A percentile compares a stretch with the other conserved stretches of the same genome.
phyloP scores from a whole-genome alignment of 2,329 filamentous ascomycete genomes.

The Pseudonectria foliicola region DNA sequence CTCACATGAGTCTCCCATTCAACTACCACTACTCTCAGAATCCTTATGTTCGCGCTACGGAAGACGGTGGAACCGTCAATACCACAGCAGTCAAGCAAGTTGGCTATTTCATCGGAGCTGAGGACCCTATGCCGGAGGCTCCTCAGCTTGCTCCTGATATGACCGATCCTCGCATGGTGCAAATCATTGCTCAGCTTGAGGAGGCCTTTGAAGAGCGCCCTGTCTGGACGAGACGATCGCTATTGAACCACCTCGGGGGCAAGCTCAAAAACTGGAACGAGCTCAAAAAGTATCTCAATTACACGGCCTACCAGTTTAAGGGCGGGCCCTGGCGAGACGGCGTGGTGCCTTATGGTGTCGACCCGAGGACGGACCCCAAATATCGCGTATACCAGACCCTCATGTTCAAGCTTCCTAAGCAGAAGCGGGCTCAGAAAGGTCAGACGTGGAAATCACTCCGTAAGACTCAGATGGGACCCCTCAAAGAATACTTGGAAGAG shows the following conservation, averaged over 20 bases:
- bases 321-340: conserved; percentile 89
- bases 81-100: conserved; percentile 52
- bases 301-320: conserved; percentile 86
- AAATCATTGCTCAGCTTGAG: conserved; percentile 57
- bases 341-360: conserved; percentile 76
- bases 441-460: conserved; percentile 44
- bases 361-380: conserved; percentile 70
- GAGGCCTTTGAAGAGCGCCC: conserved; percentile 65
- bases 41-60: conserved; percentile 60
- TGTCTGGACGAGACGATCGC: conserved; percentile 77
- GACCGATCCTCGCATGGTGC: conserved; percentile 53
- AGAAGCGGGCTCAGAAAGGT: conserved; percentile 38
- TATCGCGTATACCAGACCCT: conserved; percentile 84
- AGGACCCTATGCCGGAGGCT: conserved; percentile 54
- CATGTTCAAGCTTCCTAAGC: conserved; percentile 67
- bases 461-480: conserved; percentile 30
- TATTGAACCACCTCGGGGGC: conserved; percentile 63
- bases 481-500: conserved; percentile 32
- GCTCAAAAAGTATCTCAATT: conserved; percentile 70
- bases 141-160: conserved; percentile 55
- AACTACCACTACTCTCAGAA: conserved; percentile 83
- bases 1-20: conserved; percentile 67
- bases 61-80: conserved; percentile 50
- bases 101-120: conserved; percentile 51
- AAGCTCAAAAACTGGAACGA: conserved; percentile 46